A percentile compares a stretch with the other conserved stretches of the same genome.
These are phyloP conservation scores for Colletotrichum siamense DNA, from an alignment of 2,329 filamentous ascomycete species.

Conservation along the genomic window DNA sequence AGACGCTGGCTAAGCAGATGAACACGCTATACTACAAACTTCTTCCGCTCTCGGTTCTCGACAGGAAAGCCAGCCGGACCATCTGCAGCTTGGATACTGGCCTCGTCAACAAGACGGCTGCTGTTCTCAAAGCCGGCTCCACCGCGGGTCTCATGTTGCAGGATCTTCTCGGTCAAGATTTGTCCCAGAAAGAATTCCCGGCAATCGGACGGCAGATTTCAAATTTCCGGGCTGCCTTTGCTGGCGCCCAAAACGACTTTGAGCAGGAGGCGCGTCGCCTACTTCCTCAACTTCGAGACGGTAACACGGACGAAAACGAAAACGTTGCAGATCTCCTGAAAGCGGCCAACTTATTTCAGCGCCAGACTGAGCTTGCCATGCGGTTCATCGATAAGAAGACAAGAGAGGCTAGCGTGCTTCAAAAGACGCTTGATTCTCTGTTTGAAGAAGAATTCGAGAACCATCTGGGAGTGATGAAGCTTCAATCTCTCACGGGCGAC, in stretches of 20 bases:
- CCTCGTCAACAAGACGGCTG: neutral
- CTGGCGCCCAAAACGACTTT: neutral
- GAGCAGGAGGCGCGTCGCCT: neutral
- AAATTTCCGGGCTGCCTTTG: neutral
- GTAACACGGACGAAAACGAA: neutral
- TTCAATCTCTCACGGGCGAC: neutral
- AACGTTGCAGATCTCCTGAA: neutral
- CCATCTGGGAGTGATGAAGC: neutral
- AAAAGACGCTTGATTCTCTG: neutral
- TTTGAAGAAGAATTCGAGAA: neutral
- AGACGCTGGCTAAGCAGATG: neutral
- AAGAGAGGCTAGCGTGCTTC: neutral
- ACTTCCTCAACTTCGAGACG: neutral
- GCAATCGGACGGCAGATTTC: neutral
- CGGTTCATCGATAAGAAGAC: neutral
- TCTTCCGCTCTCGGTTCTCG: neutral
- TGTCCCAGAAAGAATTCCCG: neutral
- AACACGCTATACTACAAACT: neutral
- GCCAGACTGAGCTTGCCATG: neutral
- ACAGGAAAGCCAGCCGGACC: neutral
- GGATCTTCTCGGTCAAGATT: neutral
- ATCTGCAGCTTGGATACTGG: neutral
- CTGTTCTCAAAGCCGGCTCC: neutral
- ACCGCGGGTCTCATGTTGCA: neutral
- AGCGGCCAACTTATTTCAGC: neutral